Percentiles rank a stretch among this genome's conserved stretches.
Conservation (phyloP, 805 yeast species). For the Suhomyces sp. region DNA sequence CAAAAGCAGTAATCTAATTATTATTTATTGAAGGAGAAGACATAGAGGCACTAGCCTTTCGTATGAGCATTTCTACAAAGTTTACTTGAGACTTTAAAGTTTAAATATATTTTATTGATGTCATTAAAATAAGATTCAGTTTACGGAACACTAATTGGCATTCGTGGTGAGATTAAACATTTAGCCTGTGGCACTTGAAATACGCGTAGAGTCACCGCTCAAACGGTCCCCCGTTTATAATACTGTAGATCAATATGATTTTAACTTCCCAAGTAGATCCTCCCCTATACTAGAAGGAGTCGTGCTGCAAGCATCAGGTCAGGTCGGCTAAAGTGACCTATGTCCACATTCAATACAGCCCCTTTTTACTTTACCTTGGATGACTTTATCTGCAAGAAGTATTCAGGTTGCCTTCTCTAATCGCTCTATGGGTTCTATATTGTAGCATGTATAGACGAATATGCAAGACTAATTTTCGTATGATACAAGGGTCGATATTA, state of each 20-base stretch:
- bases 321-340: neutral
- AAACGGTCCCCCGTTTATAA: neutral
- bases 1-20: neutral
- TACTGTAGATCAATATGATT: neutral
- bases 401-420: neutral
- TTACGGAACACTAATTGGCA: neutral
- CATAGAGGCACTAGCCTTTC: no score
- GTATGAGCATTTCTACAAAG: no score
- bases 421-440: neutral
- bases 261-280: neutral
- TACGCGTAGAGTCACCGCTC: neutral
- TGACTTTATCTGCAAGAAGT: no score
- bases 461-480: neutral
- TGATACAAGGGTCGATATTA: neutral
- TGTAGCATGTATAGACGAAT: neutral
- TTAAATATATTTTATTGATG: no score
- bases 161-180: neutral
- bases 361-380: neutral
- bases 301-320: neutral
- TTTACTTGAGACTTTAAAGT: no score
- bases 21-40: neutral
- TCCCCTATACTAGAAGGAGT: neutral
- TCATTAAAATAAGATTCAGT: no score
- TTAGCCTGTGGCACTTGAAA: neutral
- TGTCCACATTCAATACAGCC: neutral